Conservation (phyloP, 805 yeast genomes). For the Teunomyces aglyptinius region DNA sequence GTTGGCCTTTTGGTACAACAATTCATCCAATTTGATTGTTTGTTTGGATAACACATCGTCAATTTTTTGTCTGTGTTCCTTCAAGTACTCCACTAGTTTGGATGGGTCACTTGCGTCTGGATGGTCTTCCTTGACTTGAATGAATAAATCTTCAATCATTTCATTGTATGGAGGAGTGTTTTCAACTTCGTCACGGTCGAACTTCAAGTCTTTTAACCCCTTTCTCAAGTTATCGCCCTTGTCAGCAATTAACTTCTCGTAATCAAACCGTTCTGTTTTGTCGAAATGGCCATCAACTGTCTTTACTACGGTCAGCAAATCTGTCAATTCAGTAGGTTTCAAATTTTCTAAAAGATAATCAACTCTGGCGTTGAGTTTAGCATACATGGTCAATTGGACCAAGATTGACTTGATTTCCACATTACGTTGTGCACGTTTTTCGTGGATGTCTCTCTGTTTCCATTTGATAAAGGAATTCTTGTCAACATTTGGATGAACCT, state of each 20-base stretch:
- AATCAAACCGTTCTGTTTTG: constrained; percentile 53
- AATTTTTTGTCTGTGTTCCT: constrained; percentile 69
- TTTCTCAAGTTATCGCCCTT: constrained; percentile 46
- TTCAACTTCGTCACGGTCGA: constrained; percentile 36
- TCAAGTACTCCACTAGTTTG: constrained; percentile 36
- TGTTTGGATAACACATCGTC: constrained; percentile 64
- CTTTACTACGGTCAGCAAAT: constrained; percentile 28
- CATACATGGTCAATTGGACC: constrained; percentile 79
- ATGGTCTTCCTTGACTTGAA: constrained; percentile 68
- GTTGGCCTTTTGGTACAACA: constrained; percentile 65
- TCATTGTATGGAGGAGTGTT: constrained; percentile 73
- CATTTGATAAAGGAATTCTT: constrained; percentile 87
- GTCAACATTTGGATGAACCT: constrained; percentile 98
- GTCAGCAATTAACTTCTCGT: constrained; percentile 31
- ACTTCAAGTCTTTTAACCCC: constrained; percentile 39
- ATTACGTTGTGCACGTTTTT: constrained; percentile 78
- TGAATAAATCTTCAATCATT: constrained; percentile 86
- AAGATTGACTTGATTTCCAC: constrained; percentile 73
- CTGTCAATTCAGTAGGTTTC: constrained; percentile 37
- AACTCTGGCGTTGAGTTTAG: constrained; percentile 68
- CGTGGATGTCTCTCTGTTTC: constrained; percentile 98
- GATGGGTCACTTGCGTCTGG: constrained; percentile 43
- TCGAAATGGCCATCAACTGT: constrained; percentile 55
- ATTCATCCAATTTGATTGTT: constrained; percentile 59
- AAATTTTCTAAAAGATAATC: constrained; percentile 54